phyloP scores from a whole-genome alignment of 129 eudicot species.

The Flaveria sonorensis region DNA sequence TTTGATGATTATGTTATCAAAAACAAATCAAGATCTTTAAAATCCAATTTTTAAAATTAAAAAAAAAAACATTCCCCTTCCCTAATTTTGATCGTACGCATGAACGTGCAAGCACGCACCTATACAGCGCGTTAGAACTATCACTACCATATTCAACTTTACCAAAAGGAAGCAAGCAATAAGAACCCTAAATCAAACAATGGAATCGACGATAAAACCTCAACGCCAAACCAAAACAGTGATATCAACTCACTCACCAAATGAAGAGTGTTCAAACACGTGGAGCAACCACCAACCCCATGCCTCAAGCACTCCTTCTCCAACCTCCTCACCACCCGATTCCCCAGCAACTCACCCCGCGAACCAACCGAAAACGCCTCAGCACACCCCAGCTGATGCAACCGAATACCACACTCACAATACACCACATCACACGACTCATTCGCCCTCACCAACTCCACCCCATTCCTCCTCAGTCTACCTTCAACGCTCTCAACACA shows the following conservation, averaged over 20 bases:
- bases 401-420: slow-evolving; percentile 80
- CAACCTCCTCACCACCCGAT: slow-evolving; percentile 46
- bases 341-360: slow-evolving; percentile 55
- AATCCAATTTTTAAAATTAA: too few species aligned
- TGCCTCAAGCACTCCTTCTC: slow-evolving; percentile 61
- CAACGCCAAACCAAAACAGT: neutral
- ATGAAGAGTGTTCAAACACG: slow-evolving; percentile 65
- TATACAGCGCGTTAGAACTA: too few species aligned
- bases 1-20: too few species aligned
- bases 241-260: slow-evolving; percentile 37
- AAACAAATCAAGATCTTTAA: too few species aligned
- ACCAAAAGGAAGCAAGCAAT: neutral
- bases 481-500: slow-evolving; percentile 63
- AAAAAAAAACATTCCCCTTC: too few species aligned
- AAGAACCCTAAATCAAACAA: neutral
- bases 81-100: too few species aligned
- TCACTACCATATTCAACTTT: neutral
- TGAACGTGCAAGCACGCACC: neutral
- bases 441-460: slow-evolving; percentile 50
- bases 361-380: slow-evolving; percentile 53
- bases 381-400: slow-evolving; percentile 71
- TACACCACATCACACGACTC: slow-evolving; percentile 85
- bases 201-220: too few species aligned
- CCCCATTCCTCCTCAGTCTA: slow-evolving; percentile 52
- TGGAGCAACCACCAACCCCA: slow-evolving; percentile 61